Evolutionary conservation across 2,329 filamentous ascomycete species (phyloP), one percentile per base, ranked within the genome.

Genomic region (Coniella lustricola): DNA sequence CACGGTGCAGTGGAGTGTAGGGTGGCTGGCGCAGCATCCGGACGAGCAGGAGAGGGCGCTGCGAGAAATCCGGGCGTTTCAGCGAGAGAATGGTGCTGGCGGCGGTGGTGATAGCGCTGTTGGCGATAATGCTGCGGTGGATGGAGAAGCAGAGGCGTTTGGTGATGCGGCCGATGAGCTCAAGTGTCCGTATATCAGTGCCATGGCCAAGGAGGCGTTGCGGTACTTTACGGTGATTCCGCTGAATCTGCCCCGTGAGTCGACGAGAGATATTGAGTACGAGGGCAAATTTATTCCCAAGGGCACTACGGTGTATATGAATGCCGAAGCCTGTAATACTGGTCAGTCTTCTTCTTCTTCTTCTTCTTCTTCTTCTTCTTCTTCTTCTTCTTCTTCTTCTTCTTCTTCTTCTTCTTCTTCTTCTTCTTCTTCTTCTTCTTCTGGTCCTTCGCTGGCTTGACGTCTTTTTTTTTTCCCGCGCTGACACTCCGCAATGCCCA

Each of bases 211-310:
- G 58, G 81, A 85, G 57, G 75, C 79, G 14, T 69, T 82, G 4
- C 74, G 81, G 34, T 85, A 75, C 67, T 85, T 75, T 71, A 77
- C 74, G 13, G 80, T 84, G 13, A 79, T 84, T 50, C 80, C 79
- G 14, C 78, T 85, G 56, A 83, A 76, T 56, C 71, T 85, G 3
- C 81, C 81, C 0, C 70, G 81, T 13, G 75, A 77, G 17, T 76
- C 67, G 53, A 77, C 77, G 57, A 79, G 79, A 55, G 73, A 77
- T 51, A 80, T 83, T 44, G 66, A 68, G 40, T 82, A 72, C 64
- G 68, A 77, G 31, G 72, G 74, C 25, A 66, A 70, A 0, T 67
- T 67, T 5, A 81, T 84, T 22, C 81, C 80, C 0, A 70, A 77
- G 1, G 78, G 78, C 3, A 82, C 78, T 0, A 79, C 76, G 4